phyloP scores from a whole-genome alignment of 768 basidiomycete species.

The Candolleomyces efflorescens region DNA sequence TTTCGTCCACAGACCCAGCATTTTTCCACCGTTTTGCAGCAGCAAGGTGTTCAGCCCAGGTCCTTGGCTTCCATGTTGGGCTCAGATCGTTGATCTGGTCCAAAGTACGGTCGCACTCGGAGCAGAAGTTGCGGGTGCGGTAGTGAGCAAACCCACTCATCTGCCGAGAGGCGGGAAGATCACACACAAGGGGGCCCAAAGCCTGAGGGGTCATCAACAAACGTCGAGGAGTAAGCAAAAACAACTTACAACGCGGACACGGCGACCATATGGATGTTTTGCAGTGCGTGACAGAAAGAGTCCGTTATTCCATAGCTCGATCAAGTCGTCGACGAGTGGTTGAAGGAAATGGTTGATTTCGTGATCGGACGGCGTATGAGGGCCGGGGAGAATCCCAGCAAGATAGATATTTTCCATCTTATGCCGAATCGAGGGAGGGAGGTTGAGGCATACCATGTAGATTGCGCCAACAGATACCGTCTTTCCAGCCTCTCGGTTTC shows the following conservation, averaged over 20 bases:
- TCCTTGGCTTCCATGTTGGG: background rate
- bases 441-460: constrained; percentile 26
- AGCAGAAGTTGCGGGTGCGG: constrained; percentile 11
- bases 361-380: constrained; percentile 18
- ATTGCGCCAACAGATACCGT: constrained; percentile 17
- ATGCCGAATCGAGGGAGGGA: constrained; percentile 23
- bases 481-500: constrained; percentile 20
- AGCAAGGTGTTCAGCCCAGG: background rate
- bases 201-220: constrained; percentile 16
- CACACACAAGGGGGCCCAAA: constrained; percentile 26
- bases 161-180: constrained; percentile 24
- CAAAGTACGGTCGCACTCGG: background rate
- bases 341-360: constrained; percentile 30
- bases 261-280: constrained; percentile 12
- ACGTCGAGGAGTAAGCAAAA: too few relatives aligned
- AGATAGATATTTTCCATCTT: constrained; percentile 16
- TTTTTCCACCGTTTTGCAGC: background rate
- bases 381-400: constrained; percentile 16
- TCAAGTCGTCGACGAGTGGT: constrained; percentile 30
- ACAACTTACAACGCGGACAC: too few relatives aligned
- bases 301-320: constrained; percentile 23
- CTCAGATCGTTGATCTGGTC: constrained; percentile 2
- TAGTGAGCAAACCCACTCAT: constrained; percentile 17
- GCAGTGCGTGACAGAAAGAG: constrained; percentile 18
- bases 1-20: constrained; percentile 10